A percentile compares a stretch with the other conserved stretches of the same genome.
Evolutionary conservation across 2,329 filamentous ascomycete genomes (phyloP).

Genomic region (Botrytis paeoniae): DNA sequence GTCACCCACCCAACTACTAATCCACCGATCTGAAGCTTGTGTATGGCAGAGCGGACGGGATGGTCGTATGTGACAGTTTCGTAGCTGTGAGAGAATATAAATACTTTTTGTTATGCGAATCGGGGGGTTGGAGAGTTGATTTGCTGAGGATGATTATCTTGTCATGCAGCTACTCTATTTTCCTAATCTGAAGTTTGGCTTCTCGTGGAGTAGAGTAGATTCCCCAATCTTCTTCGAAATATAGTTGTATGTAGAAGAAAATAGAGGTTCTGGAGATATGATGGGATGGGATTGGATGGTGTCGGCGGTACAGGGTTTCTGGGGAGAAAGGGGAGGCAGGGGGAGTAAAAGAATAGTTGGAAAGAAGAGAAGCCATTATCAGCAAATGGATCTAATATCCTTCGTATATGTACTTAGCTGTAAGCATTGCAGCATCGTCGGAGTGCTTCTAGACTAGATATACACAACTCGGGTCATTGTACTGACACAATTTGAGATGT

Average conservation of each 20-base stretch:
- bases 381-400: neutral
- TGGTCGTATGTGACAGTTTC: neutral
- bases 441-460: too few species aligned
- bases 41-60: constrained; percentile 12
- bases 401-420: neutral
- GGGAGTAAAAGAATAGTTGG: neutral
- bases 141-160: neutral
- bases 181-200: neutral
- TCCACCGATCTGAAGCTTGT: constrained; percentile 12
- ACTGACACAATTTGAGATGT: neutral
- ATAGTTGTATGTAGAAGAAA: neutral
- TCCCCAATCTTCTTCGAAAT: too few species aligned
- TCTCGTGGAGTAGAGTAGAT: too few species aligned
- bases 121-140: neutral
- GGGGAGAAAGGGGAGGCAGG: neutral
- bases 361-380: neutral
- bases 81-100: neutral
- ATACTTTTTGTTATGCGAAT: neutral
- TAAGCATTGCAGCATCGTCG: neutral
- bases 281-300: neutral
- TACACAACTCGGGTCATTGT: neutral
- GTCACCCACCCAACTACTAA: constrained; percentile 12
- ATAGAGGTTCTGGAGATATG: neutral
- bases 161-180: neutral
- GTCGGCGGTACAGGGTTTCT: neutral